Conservation (phyloP, 192 early-diverging fungal genomes). For the Backusella westeae region DNA sequence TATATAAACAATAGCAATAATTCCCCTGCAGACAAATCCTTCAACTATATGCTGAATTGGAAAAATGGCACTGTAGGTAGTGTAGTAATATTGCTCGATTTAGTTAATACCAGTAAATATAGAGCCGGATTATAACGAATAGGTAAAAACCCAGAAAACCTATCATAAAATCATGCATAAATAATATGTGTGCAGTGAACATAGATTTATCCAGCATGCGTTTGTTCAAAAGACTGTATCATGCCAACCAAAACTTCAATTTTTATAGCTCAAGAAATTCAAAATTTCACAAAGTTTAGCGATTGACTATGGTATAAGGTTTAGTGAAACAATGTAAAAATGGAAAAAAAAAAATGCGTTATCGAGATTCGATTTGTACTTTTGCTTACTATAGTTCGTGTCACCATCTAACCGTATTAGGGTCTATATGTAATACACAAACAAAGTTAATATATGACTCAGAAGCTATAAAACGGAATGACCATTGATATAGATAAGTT, state of each 20-base stretch:
- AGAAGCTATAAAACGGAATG: background rate
- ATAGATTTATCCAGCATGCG: background rate
- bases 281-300: background rate
- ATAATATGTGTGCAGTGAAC: background rate
- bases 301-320: too few species aligned
- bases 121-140: background rate
- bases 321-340: background rate
- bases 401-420: background rate
- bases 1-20: background rate
- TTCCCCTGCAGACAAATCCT: background rate
- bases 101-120: background rate
- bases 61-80: background rate
- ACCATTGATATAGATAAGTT: background rate
- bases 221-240: background rate
- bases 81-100: background rate
- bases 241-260: background rate
- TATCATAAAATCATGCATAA: background rate
- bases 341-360: background rate
- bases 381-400: background rate
- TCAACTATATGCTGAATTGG: background rate
- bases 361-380: background rate
- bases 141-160: background rate
- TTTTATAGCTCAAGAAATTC: background rate
- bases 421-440: background rate
- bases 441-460: background rate